Evolutionary conservation across 805 yeast genomes (phyloP).

Genomic region (Zygosaccharomyces kombuchaensis): DNA sequence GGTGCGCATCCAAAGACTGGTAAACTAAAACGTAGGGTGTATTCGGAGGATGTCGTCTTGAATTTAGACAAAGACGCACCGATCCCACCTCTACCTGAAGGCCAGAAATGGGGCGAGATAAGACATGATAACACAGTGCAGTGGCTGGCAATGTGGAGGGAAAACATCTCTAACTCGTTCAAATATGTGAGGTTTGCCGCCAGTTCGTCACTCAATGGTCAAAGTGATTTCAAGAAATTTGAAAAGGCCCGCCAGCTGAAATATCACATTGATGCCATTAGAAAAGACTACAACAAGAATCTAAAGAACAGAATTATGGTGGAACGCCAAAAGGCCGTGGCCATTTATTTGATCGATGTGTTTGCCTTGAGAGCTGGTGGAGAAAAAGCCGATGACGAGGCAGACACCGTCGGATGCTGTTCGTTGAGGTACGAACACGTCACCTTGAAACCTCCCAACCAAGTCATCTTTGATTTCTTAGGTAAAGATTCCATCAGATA

Average conservation of each 20-base stretch:
- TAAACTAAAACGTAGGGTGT: slow-evolving; percentile 76
- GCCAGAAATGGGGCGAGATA: slow-evolving; percentile 88
- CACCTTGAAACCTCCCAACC: slow-evolving; percentile 77
- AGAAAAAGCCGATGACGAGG: slow-evolving; percentile 94
- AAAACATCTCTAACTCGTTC: slow-evolving; percentile 75
- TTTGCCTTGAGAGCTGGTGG: slow-evolving; percentile 98
- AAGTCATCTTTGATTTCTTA: slow-evolving; percentile 82
- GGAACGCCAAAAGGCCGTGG: slow-evolving; percentile 89
- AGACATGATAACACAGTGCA: slow-evolving; percentile 85
- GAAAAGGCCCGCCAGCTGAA: slow-evolving; percentile 89
- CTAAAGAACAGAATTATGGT: slow-evolving; percentile 73
- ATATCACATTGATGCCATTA: slow-evolving; percentile 62
- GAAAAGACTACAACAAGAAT: slow-evolving; percentile 67
- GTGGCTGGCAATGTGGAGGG: slow-evolving; percentile 98
- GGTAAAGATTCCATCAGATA: slow-evolving; percentile 94
- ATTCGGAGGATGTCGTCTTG: slow-evolving; percentile 83
- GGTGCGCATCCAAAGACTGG: slow-evolving; percentile 98
- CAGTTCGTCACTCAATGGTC: slow-evolving; percentile 84
- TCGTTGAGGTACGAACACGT: slow-evolving; percentile 88
- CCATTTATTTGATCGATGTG: slow-evolving; percentile 85
- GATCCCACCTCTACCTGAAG: slow-evolving; percentile 79
- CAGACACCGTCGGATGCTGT: slow-evolving; percentile 98
- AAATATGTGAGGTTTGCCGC: slow-evolving; percentile 92
- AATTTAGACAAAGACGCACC: slow-evolving; percentile 70
- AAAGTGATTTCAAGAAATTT: slow-evolving; percentile 84